These are phyloP conservation scores for Durio zibethinus DNA, from an alignment of 345 rosid genomes.

Conservation along the genomic window DNA sequence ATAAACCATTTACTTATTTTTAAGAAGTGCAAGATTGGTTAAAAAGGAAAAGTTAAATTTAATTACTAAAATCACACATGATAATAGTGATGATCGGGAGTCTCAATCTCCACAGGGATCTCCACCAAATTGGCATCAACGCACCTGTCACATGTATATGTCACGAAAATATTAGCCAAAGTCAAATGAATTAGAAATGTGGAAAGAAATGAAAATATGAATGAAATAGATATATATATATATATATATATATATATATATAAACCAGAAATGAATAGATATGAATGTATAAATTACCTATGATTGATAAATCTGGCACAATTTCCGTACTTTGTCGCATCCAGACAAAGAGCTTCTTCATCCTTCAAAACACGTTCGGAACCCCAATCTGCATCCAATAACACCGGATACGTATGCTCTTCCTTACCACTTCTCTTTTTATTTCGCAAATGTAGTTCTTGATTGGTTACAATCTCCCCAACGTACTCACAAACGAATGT, in stretches of 20 bases:
- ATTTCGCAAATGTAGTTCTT: slow-evolving; percentile 45
- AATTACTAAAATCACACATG: slow-evolving; percentile 36
- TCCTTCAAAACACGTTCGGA: slow-evolving; percentile 43
- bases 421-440: slow-evolving; percentile 25
- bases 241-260: no score
- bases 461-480: slow-evolving; percentile 58
- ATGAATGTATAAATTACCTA: no score
- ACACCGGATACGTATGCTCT: slow-evolving; percentile 50
- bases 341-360: slow-evolving; percentile 61
- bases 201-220: no score
- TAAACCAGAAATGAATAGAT: background rate
- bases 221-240: no score
- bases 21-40: background rate
- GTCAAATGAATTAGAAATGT: no score
- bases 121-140: slow-evolving; percentile 54
- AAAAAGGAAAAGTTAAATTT: background rate
- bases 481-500: slow-evolving; percentile 56
- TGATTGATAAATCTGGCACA: slow-evolving; percentile 61
- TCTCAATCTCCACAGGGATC: slow-evolving; percentile 58
- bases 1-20: background rate
- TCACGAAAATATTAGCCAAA: background rate
- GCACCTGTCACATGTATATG: slow-evolving; percentile 31
- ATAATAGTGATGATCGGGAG: slow-evolving; percentile 63
- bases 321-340: slow-evolving; percentile 50
- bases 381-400: slow-evolving; percentile 63